Percentiles rank a stretch among this genome's conserved stretches.
phyloP scores from a whole-genome alignment of 2,329 filamentous ascomycete genomes.

The Sarocladiaceae sp. region DNA sequence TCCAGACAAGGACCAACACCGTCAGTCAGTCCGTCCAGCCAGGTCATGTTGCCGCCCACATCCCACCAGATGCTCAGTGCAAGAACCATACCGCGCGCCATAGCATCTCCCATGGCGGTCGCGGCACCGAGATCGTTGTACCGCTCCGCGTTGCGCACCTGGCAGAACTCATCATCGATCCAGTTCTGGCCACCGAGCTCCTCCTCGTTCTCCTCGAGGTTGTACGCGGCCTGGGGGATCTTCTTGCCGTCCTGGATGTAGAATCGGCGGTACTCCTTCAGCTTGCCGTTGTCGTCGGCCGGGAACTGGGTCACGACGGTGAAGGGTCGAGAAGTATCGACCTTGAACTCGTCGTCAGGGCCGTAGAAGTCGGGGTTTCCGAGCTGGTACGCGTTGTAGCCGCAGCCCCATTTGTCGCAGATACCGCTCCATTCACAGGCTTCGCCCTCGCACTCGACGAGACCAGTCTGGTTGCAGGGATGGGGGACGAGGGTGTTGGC shows the following conservation, averaged over 20 bases:
- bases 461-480: constrained; percentile 36
- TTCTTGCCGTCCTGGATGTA: constrained; percentile 44
- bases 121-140: constrained; percentile 34
- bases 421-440: constrained; percentile 31
- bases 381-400: constrained; percentile 34
- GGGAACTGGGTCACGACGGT: constrained; percentile 47
- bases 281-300: constrained; percentile 25
- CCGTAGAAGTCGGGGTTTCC: constrained; percentile 26
- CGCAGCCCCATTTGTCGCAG: constrained; percentile 39
- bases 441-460: constrained; percentile 37
- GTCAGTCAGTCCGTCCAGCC: constrained; percentile 37
- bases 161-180: constrained; percentile 30
- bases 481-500: constrained; percentile 42
- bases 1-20: constrained; percentile 45
- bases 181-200: constrained; percentile 3
- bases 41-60: constrained; percentile 43
- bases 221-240: constrained; percentile 30
- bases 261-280: constrained; percentile 39
- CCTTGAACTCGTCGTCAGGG: constrained; percentile 19
- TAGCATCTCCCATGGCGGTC: constrained; percentile 37
- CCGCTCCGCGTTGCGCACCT: constrained; percentile 20
- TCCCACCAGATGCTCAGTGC: constrained; percentile 50
- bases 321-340: constrained; percentile 31
- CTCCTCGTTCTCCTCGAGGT: constrained; percentile 2
- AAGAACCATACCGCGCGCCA: constrained; percentile 44